Evolutionary conservation across 176 grass and related monocot genomes (phyloP).

Genomic region (Ananas comosus): DNA sequence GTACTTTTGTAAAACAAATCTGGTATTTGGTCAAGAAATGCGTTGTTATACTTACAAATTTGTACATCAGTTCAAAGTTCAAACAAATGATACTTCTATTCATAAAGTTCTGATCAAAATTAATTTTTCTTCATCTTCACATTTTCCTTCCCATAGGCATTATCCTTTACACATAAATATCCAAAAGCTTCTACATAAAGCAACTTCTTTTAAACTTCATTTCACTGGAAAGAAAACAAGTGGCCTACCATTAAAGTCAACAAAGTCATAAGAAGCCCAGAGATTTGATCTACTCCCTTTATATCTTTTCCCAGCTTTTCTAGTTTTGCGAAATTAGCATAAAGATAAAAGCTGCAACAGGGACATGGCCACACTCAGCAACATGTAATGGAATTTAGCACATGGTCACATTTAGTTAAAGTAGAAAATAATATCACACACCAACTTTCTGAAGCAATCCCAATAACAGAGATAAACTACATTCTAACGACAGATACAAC

Average conservation of each 20-base stretch:
- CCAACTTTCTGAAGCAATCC: neutral
- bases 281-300: neutral
- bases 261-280: neutral
- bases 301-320: neutral
- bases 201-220: neutral
- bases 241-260: neutral
- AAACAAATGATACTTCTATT: too few species aligned
- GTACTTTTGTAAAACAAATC: too few species aligned
- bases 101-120: neutral
- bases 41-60: too few species aligned
- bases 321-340: neutral
- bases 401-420: neutral
- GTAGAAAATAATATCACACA: neutral
- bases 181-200: too few species aligned
- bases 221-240: neutral
- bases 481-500: too few species aligned
- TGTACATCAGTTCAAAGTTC: too few species aligned
- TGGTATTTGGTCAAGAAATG: too few species aligned
- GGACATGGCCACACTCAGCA: neutral
- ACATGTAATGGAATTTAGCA: neutral
- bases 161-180: too few species aligned
- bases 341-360: neutral
- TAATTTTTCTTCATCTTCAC: neutral
- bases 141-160: too few species aligned
- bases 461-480: too few species aligned